These are phyloP conservation scores for Helichrysum umbraculigerum DNA, from an alignment of 129 eudicot species.

Conservation along the genomic window DNA sequence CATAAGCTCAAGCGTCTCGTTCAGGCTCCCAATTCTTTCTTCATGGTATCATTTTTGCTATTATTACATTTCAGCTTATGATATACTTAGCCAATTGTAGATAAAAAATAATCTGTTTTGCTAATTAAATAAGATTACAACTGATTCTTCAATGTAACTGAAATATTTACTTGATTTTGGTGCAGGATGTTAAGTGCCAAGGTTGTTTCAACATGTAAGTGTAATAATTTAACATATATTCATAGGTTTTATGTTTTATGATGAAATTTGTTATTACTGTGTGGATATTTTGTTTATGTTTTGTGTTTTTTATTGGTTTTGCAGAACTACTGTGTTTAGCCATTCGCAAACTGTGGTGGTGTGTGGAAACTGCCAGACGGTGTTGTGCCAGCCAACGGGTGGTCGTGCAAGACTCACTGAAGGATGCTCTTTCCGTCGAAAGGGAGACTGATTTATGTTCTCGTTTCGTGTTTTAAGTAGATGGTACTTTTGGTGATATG, in stretches of 20 bases:
- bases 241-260: no score
- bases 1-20: constrained; percentile 66
- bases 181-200: constrained; percentile 62
- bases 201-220: constrained; percentile 64
- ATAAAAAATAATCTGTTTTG: no score
- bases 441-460: constrained; percentile 35
- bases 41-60: constrained; percentile 38
- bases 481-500: constrained; percentile 3
- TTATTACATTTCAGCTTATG: background rate
- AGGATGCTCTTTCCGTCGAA: constrained; percentile 47
- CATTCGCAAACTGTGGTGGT: constrained; percentile 52
- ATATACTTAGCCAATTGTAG: background rate
- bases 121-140: background rate
- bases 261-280: background rate
- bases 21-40: constrained; percentile 58
- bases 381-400: constrained; percentile 53
- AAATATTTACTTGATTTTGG: background rate
- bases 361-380: constrained; percentile 53
- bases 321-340: constrained; percentile 52
- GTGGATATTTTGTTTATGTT: background rate
- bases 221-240: no score
- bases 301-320: background rate
- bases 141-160: background rate
- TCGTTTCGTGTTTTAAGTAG: background rate
- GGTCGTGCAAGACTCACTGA: constrained; percentile 47